phyloP scores from a whole-genome alignment of 208 protist species.

The Trypanosoma conorhini region DNA sequence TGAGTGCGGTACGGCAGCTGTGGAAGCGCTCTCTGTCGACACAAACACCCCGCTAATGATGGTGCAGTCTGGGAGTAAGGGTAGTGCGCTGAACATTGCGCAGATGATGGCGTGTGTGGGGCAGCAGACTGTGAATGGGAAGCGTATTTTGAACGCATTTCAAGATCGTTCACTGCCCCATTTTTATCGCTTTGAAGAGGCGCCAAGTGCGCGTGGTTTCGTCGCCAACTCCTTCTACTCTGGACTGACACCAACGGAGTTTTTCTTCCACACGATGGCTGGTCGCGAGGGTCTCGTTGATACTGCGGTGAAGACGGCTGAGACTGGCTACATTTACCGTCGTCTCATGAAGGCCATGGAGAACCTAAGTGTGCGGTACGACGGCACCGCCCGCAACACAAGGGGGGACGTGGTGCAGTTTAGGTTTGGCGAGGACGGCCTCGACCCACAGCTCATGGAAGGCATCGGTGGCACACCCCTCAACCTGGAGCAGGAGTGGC shows the following conservation, averaged over 20 bases:
- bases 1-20: constrained; percentile 95
- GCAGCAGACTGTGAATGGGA: constrained; percentile 98
- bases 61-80: constrained; percentile 97
- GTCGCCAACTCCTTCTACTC: constrained; percentile 99
- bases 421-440: constrained; percentile 98
- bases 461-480: constrained; percentile 72
- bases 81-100: constrained; percentile 99
- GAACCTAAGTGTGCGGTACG: constrained; percentile 98
- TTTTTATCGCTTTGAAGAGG: constrained; percentile 91
- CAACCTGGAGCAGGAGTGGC: constrained; percentile 87
- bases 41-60: constrained; percentile 99
- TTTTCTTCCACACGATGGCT: constrained; percentile 99
- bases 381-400: constrained; percentile 97
- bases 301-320: constrained; percentile 99
- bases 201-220: constrained; percentile 97
- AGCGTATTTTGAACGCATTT: constrained; percentile 98
- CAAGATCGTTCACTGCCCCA: constrained; percentile 98
- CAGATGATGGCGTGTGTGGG: constrained; percentile 99
- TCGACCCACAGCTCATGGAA: constrained; percentile 99
- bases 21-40: constrained; percentile 91
- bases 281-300: constrained; percentile 99
- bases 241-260: constrained; percentile 98
- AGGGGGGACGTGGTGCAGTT: constrained; percentile 96
- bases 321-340: constrained; percentile 99
- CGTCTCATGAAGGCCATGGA: constrained; percentile 99